These are phyloP conservation scores for Mycena belliarum DNA, from an alignment of 768 basidiomycete species.

Conservation along the genomic window DNA sequence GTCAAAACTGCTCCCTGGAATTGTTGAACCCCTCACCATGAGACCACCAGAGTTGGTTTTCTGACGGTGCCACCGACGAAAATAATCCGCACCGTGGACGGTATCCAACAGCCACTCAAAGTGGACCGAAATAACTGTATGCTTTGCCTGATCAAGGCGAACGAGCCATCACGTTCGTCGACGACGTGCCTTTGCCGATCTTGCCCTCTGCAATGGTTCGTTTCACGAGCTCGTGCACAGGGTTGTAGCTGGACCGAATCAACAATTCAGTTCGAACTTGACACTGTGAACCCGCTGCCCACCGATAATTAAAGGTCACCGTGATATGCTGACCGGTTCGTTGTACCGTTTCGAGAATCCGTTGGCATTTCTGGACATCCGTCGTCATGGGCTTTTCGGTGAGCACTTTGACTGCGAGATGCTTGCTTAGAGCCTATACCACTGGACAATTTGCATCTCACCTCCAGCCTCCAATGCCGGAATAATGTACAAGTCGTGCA, in stretches of 20 bases:
- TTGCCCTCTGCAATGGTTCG: constrained; percentile 45
- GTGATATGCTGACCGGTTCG: constrained; percentile 42
- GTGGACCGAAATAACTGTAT: constrained; percentile 47
- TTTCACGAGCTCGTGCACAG: constrained; percentile 51
- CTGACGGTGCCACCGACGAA: constrained; percentile 51
- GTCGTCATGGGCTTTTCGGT: constrained; percentile 61
- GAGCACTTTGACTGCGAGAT: constrained; percentile 41
- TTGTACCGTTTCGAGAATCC: constrained; percentile 46
- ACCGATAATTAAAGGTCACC: constrained; percentile 46
- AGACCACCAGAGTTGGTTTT: constrained; percentile 45
- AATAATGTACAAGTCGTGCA: constrained; percentile 50
- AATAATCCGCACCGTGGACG: constrained; percentile 54
- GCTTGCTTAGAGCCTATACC: not conserved
- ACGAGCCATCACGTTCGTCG: not conserved
- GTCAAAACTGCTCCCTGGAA: too few species aligned
- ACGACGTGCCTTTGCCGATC: constrained; percentile 42
- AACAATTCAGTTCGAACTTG: not conserved
- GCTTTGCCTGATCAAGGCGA: not conserved
- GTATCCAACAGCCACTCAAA: constrained; percentile 57
- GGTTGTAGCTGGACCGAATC: constrained; percentile 39
- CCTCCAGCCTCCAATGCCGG: constrained; percentile 43
- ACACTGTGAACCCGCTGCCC: not conserved
- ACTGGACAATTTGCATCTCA: too few species aligned
- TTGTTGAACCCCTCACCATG: constrained; percentile 29
- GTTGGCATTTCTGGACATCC: constrained; percentile 46